Percentiles rank a stretch among this genome's conserved stretches.
Conservation (phyloP, 2,329 filamentous ascomycete genomes). For the Falciphora oryzae region DNA sequence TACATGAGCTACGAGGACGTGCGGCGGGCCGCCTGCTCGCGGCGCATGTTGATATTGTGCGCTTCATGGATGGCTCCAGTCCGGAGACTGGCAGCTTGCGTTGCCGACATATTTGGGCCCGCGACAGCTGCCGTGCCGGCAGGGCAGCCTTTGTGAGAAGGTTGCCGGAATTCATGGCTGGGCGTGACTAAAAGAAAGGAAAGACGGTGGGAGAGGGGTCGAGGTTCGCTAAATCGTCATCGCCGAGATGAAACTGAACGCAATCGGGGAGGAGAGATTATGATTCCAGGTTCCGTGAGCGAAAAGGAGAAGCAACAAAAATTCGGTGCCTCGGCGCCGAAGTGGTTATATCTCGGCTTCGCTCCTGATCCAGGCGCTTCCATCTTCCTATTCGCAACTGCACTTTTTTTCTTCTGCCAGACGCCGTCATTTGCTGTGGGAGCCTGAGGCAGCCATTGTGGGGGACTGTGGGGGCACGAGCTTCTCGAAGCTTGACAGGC, state of each 20-base stretch:
- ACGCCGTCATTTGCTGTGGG: neutral
- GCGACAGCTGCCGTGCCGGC: slow-evolving; percentile 25
- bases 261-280: neutral
- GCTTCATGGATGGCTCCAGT: neutral
- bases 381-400: neutral
- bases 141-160: slow-evolving; percentile 28
- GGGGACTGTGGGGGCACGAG: neutral
- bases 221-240: neutral
- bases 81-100: slow-evolving; percentile 17
- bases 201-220: neutral
- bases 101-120: slow-evolving; percentile 25
- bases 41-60: slow-evolving; percentile 1
- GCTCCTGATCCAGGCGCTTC: slow-evolving; percentile 10
- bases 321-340: neutral
- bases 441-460: neutral
- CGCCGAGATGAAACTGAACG: neutral
- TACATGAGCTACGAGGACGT: slow-evolving; percentile 2
- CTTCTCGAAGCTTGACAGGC: neutral
- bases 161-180: slow-evolving; percentile 27
- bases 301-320: neutral
- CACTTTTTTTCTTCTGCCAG: slow-evolving; percentile 10
- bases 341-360: neutral
- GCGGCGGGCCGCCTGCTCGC: neutral
- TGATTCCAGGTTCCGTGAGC: neutral
- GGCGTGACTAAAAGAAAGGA: slow-evolving; percentile 2